phyloP scores from a whole-genome alignment of 1,284 basidiomycete genomes.

The Mycocalia duriaeana region DNA sequence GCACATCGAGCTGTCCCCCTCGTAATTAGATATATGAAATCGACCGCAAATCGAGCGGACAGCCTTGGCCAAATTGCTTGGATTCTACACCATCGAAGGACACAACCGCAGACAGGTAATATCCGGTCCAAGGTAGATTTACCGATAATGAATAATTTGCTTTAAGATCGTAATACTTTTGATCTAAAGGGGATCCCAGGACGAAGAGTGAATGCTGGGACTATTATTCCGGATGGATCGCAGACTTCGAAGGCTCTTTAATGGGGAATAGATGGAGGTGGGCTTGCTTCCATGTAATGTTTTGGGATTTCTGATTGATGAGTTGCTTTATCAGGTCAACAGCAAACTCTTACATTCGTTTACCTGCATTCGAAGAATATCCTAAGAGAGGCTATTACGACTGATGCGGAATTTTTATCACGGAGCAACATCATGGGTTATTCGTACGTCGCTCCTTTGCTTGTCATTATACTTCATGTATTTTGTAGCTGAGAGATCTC shows the following conservation, averaged over 20 bases:
- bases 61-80: constrained; percentile 69
- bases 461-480: not conserved
- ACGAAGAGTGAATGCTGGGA: constrained; percentile 52
- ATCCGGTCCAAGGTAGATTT: constrained; percentile 67
- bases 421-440: constrained; percentile 82
- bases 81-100: constrained; percentile 75
- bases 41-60: constrained; percentile 61
- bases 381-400: constrained; percentile 60
- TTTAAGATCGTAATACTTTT: constrained; percentile 67
- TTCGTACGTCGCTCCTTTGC: constrained; percentile 48
- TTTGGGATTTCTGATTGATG: not conserved
- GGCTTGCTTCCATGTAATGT: constrained; percentile 12
- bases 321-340: constrained; percentile 45
- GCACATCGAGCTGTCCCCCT: too few relatives aligned
- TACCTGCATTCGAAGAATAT: constrained; percentile 67
- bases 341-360: constrained; percentile 57
- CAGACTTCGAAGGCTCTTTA: constrained; percentile 65
- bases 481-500: not conserved
- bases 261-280: constrained; percentile 78
- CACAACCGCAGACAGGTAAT: constrained; percentile 63
- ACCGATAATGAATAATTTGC: constrained; percentile 79
- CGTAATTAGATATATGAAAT: too few relatives aligned
- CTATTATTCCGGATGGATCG: constrained; percentile 29
- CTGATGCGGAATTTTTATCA: constrained; percentile 67
- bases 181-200: constrained; percentile 80